These are phyloP conservation scores for Phytopythium ostracodes DNA, from an alignment of 352 stramenopile genomes.

Conservation along the genomic window DNA sequence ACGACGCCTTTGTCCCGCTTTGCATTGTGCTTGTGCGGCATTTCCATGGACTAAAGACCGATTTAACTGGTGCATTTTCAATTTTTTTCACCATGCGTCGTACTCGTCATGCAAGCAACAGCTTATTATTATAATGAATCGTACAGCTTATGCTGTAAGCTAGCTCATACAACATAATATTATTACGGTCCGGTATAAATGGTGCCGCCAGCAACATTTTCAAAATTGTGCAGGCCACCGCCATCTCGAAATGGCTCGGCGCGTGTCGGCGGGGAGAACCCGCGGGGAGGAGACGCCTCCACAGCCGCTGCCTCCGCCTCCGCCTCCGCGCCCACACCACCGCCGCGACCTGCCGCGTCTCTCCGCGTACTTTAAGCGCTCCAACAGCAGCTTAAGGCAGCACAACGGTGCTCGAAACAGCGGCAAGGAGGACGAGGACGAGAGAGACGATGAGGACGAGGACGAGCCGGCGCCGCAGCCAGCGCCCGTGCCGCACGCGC, in stretches of 20 bases:
- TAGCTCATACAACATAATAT: background rate
- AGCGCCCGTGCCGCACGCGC: constrained; percentile 44
- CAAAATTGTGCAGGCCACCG: background rate
- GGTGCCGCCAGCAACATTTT: background rate
- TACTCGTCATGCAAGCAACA: no score
- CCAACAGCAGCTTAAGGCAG: background rate
- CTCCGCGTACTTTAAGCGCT: constrained; percentile 8
- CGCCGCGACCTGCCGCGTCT: constrained; percentile 15
- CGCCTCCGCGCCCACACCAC: constrained; percentile 33
- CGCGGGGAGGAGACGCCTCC: constrained; percentile 4
- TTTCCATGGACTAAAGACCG: no score
- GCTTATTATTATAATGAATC: no score
- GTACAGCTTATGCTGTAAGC: background rate
- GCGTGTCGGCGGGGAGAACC: background rate
- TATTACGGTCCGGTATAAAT: background rate
- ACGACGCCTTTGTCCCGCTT: background rate
- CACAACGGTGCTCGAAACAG: background rate
- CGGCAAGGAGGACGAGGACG: background rate
- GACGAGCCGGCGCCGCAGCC: constrained; percentile 25
- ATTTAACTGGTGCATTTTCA: no score
- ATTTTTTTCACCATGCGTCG: no score
- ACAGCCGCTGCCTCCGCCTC: constrained; percentile 44
- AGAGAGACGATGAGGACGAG: constrained; percentile 13
- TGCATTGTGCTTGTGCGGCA: background rate
- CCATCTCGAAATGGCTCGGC: background rate